These are phyloP conservation scores for Gamsiella multidivaricata DNA, from an alignment of 192 early-diverging fungal species.

Conservation along the genomic window DNA sequence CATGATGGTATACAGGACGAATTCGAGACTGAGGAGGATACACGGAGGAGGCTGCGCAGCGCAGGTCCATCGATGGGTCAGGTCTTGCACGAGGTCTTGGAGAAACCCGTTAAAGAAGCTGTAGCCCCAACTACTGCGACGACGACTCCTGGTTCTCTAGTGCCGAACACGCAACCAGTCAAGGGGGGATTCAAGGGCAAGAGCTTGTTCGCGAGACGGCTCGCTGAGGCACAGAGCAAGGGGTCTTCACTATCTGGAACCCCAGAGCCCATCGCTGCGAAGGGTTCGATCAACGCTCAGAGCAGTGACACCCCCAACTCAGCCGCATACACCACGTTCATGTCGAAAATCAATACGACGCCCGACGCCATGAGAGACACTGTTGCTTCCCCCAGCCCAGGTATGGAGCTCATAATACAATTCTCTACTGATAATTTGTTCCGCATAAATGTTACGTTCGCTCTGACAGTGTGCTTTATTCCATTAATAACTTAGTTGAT, in stretches of 20 bases:
- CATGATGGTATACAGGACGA: conserved; percentile 8
- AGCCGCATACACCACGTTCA: conserved; percentile 15
- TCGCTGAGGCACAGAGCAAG: conserved; percentile 33
- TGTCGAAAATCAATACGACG: background rate
- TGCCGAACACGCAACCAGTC: conserved; percentile 1
- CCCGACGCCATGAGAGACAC: background rate
- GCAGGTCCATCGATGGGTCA: conserved; percentile 45
- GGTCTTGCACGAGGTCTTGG: conserved; percentile 43
- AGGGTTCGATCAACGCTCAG: background rate
- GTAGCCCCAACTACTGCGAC: conserved; percentile 32
- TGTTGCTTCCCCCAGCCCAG: background rate
- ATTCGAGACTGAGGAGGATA: conserved; percentile 50
- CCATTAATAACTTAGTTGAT: conserved; percentile 7
- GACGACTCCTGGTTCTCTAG: conserved; percentile 22
- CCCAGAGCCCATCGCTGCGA: background rate
- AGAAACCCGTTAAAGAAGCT: conserved; percentile 36
- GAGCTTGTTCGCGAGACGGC: conserved; percentile 42
- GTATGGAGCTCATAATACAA: background rate
- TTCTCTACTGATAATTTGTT: conserved; percentile 3
- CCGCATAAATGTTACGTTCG: too few species aligned
- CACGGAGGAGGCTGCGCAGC: conserved; percentile 14
- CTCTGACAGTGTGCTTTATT: background rate
- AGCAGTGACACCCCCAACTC: conserved; percentile 19
- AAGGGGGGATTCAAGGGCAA: conserved; percentile 35
- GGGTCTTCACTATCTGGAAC: background rate